Percentiles rank a stretch among this genome's conserved stretches.
Evolutionary conservation across 768 basidiomycete genomes (phyloP).

Genomic region (Phaeotremella fagi): DNA sequence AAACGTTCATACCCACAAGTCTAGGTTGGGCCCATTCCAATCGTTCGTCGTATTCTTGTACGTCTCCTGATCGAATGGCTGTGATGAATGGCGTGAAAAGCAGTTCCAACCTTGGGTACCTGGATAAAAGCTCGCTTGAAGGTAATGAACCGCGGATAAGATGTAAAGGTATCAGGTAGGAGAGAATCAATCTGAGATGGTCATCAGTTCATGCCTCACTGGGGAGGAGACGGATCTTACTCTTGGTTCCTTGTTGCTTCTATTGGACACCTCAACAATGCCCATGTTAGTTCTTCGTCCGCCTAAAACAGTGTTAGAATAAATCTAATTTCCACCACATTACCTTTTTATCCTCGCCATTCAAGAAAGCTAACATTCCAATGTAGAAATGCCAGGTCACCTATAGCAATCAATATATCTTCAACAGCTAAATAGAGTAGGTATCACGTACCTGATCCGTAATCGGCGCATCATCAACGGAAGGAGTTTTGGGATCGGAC

Average conservation of each 20-base stretch:
- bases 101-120: slow-evolving; percentile 66
- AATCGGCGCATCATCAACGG: slow-evolving; percentile 67
- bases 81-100: slow-evolving; percentile 74
- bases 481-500: slow-evolving; percentile 78
- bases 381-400: slow-evolving; percentile 92
- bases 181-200: slow-evolving; percentile 71
- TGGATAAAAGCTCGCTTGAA: slow-evolving; percentile 61
- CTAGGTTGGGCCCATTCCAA: slow-evolving; percentile 63
- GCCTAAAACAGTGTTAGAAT: slow-evolving; percentile 54
- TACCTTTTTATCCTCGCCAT: slow-evolving; percentile 83
- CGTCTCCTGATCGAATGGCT: slow-evolving; percentile 72
- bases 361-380: slow-evolving; percentile 88
- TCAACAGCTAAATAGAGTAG: not conserved
- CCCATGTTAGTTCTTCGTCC: slow-evolving; percentile 77
- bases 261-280: slow-evolving; percentile 76
- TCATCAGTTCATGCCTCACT: not conserved
- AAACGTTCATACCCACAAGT: slow-evolving; percentile 80
- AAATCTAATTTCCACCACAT: slow-evolving; percentile 2
- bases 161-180: slow-evolving; percentile 82
- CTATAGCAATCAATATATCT: slow-evolving; percentile 54
- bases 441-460: slow-evolving; percentile 65
- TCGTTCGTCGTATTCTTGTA: slow-evolving; percentile 72
- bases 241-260: slow-evolving; percentile 71
- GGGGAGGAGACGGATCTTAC: slow-evolving; percentile 52
- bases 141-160: slow-evolving; percentile 84